These are phyloP conservation scores for Paraleonurus japonicus DNA, from an alignment of 257 asterid genomes.

Conservation along the genomic window DNA sequence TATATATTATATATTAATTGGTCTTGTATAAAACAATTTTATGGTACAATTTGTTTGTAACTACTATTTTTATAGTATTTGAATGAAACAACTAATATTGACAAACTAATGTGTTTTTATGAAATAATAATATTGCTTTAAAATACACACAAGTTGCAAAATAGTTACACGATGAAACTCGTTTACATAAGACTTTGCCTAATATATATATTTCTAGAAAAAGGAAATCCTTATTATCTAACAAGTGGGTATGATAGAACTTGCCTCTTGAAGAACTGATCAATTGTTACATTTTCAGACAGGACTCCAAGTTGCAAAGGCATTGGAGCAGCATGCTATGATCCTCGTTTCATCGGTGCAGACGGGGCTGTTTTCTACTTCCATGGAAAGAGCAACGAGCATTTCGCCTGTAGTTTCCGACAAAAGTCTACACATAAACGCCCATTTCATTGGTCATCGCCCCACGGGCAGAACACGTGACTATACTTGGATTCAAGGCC, in stretches of 20 bases:
- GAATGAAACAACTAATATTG: too few species aligned
- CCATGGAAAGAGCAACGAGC: constrained; percentile 51
- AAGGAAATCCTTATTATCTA: neutral
- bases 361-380: constrained; percentile 71
- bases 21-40: too few species aligned
- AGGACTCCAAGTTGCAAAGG: constrained; percentile 57
- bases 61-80: too few species aligned
- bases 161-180: too few species aligned
- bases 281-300: constrained; percentile 27
- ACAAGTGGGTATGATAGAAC: neutral
- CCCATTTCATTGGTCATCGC: constrained; percentile 63
- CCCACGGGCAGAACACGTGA: constrained; percentile 53
- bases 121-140: too few species aligned
- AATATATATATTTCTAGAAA: neutral
- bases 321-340: constrained; percentile 64
- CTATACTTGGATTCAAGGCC: constrained; percentile 69
- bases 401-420: constrained; percentile 58
- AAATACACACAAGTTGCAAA: too few species aligned
- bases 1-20: too few species aligned
- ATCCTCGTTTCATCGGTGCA: constrained; percentile 69
- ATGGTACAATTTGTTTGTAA: too few species aligned
- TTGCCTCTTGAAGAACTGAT: neutral
- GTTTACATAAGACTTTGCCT: too few species aligned
- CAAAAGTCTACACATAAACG: constrained; percentile 54
- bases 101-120: too few species aligned